Conservation (phyloP, 768 basidiomycete genomes). For the Arthromyces matolae region DNA sequence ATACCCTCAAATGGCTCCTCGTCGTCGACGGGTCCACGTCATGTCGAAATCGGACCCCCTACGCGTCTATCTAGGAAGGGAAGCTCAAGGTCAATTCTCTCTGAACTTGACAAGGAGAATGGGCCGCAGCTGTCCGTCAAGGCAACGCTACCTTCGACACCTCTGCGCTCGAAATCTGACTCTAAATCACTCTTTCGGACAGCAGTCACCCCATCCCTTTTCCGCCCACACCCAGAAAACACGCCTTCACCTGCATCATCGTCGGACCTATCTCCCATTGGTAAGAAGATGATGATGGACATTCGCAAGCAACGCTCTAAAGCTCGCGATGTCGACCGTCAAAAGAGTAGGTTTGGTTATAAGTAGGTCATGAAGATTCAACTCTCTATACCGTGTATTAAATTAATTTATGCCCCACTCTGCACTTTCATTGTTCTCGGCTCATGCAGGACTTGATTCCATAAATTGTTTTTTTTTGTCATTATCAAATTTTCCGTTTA, state of each 20-base stretch:
- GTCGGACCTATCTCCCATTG: slow-evolving; percentile 69
- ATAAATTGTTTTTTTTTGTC: slow-evolving; percentile 7
- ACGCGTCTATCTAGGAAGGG: slow-evolving; percentile 17
- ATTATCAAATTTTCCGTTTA: slow-evolving; percentile 1
- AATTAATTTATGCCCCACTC: too few relatives aligned
- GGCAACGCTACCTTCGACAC: slow-evolving; percentile 41
- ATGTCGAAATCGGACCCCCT: slow-evolving; percentile 11
- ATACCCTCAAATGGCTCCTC: slow-evolving; percentile 25
- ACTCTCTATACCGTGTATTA: too few relatives aligned
- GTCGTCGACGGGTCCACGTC: slow-evolving; percentile 14
- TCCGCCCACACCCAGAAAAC: slow-evolving; percentile 41
- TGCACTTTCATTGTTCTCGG: neutral
- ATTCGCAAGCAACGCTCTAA: slow-evolving; percentile 46
- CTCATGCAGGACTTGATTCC: neutral
- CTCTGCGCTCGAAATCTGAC: slow-evolving; percentile 36
- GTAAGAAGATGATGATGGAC: slow-evolving; percentile 64
- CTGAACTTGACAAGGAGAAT: slow-evolving; percentile 40
- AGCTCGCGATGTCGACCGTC: slow-evolving; percentile 34
- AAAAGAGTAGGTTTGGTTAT: slow-evolving; percentile 14
- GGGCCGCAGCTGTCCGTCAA: slow-evolving; percentile 30
- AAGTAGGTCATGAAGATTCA: slow-evolving; percentile 4
- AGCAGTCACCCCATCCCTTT: slow-evolving; percentile 40
- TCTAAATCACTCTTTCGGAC: slow-evolving; percentile 34
- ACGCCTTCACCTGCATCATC: slow-evolving; percentile 65
- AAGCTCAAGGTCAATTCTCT: slow-evolving; percentile 14